Evolutionary conservation across 805 yeast species (phyloP).

Genomic region (Teunomyces stri): DNA sequence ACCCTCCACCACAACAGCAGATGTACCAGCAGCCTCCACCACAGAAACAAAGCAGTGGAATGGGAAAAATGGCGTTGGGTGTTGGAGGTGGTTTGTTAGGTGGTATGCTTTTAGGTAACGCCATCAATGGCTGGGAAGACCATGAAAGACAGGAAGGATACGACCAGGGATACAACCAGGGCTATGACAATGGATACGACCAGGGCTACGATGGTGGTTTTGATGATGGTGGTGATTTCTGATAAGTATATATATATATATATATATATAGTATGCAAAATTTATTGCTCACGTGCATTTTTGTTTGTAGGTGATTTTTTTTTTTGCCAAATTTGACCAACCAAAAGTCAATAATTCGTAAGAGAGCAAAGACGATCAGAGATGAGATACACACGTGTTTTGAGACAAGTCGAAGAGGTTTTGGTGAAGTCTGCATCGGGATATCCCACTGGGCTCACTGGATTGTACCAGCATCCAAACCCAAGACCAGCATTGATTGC

Average conservation of each 20-base stretch:
- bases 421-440: slow-evolving; percentile 60
- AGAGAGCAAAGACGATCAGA: neutral
- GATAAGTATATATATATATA: no score
- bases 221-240: slow-evolving; percentile 22
- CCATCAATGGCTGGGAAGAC: slow-evolving; percentile 31
- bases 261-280: neutral
- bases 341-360: slow-evolving; percentile 5
- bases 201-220: slow-evolving; percentile 23
- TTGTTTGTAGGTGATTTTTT: neutral
- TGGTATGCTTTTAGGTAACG: slow-evolving; percentile 52
- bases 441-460: slow-evolving; percentile 79
- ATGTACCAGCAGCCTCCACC: slow-evolving; percentile 27
- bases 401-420: slow-evolving; percentile 48
- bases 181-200: slow-evolving; percentile 27
- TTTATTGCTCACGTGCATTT: no score
- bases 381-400: slow-evolving; percentile 43
- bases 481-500: slow-evolving; percentile 77
- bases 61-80: slow-evolving; percentile 42
- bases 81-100: slow-evolving; percentile 58
- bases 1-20: slow-evolving; percentile 20
- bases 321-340: slow-evolving; percentile 3
- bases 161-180: slow-evolving; percentile 35
- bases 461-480: slow-evolving; percentile 74
- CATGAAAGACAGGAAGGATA: slow-evolving; percentile 27
- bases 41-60: slow-evolving; percentile 23